These are phyloP conservation scores for Monilinia laxa DNA, from an alignment of 2,329 filamentous ascomycete species.

Conservation along the genomic window DNA sequence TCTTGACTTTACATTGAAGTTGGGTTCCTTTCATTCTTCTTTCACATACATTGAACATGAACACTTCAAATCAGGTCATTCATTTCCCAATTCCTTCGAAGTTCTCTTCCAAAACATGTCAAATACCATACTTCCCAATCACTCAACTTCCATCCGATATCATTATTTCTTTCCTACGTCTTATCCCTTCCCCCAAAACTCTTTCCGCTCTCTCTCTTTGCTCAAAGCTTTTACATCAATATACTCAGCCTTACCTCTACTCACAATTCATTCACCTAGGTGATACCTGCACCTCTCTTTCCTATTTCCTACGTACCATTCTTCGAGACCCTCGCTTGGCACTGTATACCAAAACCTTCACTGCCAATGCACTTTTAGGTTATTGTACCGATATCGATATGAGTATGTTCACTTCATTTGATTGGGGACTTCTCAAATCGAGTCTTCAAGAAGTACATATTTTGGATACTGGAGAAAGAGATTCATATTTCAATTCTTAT, in stretches of 20 bases:
- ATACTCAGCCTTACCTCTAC: conserved; percentile 19
- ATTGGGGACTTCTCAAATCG: background rate
- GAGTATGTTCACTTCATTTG: background rate
- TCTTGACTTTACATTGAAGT: background rate
- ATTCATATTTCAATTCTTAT: background rate
- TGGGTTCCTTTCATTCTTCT: background rate
- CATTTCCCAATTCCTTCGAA: background rate
- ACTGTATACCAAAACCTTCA: conserved; percentile 19
- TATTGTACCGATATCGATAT: conserved; percentile 16
- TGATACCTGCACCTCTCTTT: conserved; percentile 17
- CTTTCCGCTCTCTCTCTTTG: conserved; percentile 16
- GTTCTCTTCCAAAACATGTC: background rate
- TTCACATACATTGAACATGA: background rate
- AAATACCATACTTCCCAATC: conserved; percentile 1
- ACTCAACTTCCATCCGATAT: conserved; percentile 11
- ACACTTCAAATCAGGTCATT: background rate
- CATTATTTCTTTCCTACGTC: conserved; percentile 1
- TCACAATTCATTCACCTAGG: conserved; percentile 18
- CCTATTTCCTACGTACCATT: conserved; percentile 15
- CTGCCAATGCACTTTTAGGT: conserved; percentile 14
- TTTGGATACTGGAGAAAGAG: background rate
- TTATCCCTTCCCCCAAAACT: conserved; percentile 1
- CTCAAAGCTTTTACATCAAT: conserved; percentile 13
- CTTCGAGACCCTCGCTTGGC: conserved; percentile 8
- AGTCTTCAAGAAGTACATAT: background rate